These are phyloP conservation scores for Vigna mungo DNA, from an alignment of 306 rosid species.

Conservation along the genomic window DNA sequence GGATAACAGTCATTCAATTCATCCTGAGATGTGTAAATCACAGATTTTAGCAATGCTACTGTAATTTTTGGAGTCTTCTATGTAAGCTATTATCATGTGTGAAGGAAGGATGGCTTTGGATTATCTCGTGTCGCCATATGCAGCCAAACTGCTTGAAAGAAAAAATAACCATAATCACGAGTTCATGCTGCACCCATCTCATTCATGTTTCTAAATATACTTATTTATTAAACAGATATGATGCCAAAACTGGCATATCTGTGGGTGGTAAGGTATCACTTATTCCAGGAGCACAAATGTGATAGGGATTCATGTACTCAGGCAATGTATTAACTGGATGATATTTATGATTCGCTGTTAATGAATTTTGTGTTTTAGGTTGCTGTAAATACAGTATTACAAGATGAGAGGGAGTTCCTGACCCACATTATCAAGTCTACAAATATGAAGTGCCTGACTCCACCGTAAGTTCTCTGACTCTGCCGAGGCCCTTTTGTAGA, in stretches of 20 bases:
- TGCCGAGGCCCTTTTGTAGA: constrained; percentile 24
- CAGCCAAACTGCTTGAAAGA: not conserved
- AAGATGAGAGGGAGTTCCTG: constrained; percentile 85
- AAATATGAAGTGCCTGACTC: constrained; percentile 93
- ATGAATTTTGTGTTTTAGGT: constrained; percentile 58
- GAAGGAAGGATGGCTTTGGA: not conserved
- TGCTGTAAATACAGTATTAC: constrained; percentile 82
- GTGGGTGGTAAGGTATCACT: not conserved
- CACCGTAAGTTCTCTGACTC: constrained; percentile 64
- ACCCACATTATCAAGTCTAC: constrained; percentile 83
- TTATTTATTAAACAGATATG: not conserved
- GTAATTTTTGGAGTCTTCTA: constrained; percentile 3
- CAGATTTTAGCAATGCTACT: not conserved
- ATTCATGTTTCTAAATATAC: not conserved
- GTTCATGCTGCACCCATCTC: not conserved
- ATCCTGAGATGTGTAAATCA: not conserved
- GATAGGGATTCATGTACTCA: not conserved
- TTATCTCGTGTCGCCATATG: constrained; percentile 12
- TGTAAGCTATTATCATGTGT: not conserved
- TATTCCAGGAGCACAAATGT: not conserved
- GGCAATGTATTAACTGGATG: constrained; percentile 29
- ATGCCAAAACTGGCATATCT: not conserved
- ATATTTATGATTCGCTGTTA: constrained; percentile 40
- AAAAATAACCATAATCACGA: not conserved
- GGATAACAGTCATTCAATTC: constrained; percentile 4